Base-by-base conservation (phyloP, 1,284 basidiomycete genomes). In the Rhodotorula sp. region DNA sequence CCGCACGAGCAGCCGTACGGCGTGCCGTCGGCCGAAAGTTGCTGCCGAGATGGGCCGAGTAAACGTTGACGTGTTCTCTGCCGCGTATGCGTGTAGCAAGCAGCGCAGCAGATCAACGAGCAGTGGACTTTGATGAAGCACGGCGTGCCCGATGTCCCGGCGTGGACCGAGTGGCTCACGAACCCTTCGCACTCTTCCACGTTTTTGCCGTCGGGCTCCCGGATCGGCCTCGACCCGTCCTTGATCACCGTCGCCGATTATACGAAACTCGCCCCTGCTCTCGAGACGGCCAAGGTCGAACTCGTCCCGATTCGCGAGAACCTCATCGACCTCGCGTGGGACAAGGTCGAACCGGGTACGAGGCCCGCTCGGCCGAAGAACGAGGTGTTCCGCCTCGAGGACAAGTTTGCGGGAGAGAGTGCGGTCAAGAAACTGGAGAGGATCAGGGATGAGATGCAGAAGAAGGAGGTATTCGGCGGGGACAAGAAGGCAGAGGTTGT, bases 261-360 rank as follows among this genome's bases (percentile, higher is more conserved):
- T 47, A 67, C 71, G 31, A 55, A 74, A 16, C 74, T 92, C 64
- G 81, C 81, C 59, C 86, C 86, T 60, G 80, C 85, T 14, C 84
- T 91, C 2, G 80, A 82, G 50, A 79, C 84, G 28, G 82, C 83
- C 56, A 81, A 85, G 12, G 89, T 89, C 1, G 80, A 84, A 31
- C 84, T 93, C 21, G 86, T 93, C 2, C 84, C 89, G 6, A 82
- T 91, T 28, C 77, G 81, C 0, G 82, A 85, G 34, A 97, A 98
- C 80, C 85, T 92, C 3, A 88, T 98, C 3, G 95, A 97, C 79
- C 74, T 83, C 10, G 85, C 95, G 26, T 98, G 95, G 95, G 62
- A 63, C 15, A 26, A 8, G 2, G 71, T 81, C 16, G 85, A 88
- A 38, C 86, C 89, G 34, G 52, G 21, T 4, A 52, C 52, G 26